Base-by-base conservation (phyloP, 2,329 filamentous ascomycete genomes). In the Aspergillus fumigatiaffinis region DNA sequence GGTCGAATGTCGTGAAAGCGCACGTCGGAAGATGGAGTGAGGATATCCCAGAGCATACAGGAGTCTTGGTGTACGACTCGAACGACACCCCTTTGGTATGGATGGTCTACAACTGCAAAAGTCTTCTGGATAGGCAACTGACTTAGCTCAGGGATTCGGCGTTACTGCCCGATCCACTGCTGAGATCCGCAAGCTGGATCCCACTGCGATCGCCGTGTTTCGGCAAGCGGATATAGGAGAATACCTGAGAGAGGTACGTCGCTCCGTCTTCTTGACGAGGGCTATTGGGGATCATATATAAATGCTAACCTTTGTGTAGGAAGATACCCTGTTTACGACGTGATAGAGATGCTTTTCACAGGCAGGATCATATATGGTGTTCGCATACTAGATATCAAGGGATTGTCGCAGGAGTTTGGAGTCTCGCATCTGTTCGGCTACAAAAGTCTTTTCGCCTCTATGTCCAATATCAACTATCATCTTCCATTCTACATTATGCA, bases 161-260 rank as follows among this genome's bases (percentile, higher is more conserved):
- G 87, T 96, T 53, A 96, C 91, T 44, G 90, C 92, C n/a, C 83
- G 91, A 71, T 91, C 88, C 61, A 95, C 91, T 4, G 86, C 88
- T 20, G 92, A 97, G 74, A 87, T 90, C 26, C 83, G 91, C 69
- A 84, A 91, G 64, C 74, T 97, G 66, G 94, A 97, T 62, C 94
- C 94, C 0, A 99, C 94, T 0, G 91, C 88, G 10, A 88, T 97
- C 60, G 88, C 91, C 9, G 88, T 89, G 55, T 97, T 97, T 77
- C 83, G 93, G 63, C 94, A 99, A 78, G 90, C 91, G 0, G 94
- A 99, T 79, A 89, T 90, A 66, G 94, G 94, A 67, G 93, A 97
- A 78, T 99, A 96, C 71, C 80, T 99, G 70, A 86, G 94, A 71
- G 93, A 97, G 70, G 79, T 79, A 65, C 60, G 70, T 64, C 32